phyloP scores from a whole-genome alignment of 108 stramenopile species.

The Cyclotella baltica region DNA sequence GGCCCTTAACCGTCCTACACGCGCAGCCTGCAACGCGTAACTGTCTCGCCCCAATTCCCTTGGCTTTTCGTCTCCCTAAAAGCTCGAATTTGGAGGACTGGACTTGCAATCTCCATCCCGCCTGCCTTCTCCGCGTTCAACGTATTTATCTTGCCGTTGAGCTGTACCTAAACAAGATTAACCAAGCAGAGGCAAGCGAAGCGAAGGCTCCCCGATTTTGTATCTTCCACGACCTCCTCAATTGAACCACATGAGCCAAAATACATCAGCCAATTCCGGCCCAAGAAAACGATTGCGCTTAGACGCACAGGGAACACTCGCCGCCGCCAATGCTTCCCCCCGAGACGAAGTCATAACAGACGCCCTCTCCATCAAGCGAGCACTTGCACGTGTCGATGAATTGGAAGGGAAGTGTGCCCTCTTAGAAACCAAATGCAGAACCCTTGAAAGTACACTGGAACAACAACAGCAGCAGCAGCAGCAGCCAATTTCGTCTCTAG shows the following conservation, averaged over 20 bases:
- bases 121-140: no score
- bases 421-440: constrained; percentile 1
- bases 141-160: no score
- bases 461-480: constrained; percentile 2
- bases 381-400: not conserved
- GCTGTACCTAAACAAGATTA: no score
- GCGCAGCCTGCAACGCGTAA: no score
- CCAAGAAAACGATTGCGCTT: not conserved
- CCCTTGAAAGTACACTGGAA: not conserved
- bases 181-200: no score
- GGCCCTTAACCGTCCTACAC: no score
- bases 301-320: not conserved
- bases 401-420: not conserved
- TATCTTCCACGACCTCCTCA: no score
- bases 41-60: no score
- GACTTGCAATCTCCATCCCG: no score
- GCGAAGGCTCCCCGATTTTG: no score
- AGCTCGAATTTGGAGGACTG: no score
- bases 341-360: not conserved
- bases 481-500: not conserved
- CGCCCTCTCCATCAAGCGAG: not conserved
- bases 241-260: not conserved
- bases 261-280: not conserved
- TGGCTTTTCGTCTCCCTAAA: no score
- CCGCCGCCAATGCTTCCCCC: not conserved